These are phyloP conservation scores for Cucurbita ficifolia DNA, from an alignment of 306 rosid species.

Conservation along the genomic window DNA sequence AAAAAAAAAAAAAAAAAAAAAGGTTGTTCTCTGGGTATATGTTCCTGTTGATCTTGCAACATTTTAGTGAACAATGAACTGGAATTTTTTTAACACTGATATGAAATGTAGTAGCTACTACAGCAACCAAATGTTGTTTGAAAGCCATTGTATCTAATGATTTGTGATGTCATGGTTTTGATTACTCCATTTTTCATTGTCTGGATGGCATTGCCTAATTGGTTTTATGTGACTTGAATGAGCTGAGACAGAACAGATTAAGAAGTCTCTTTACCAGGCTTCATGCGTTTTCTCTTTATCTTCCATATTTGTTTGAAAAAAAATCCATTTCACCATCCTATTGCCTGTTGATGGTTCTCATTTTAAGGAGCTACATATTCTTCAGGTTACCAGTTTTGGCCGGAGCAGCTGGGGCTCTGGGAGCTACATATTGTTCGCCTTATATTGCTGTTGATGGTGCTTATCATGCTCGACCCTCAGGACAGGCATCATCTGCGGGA, in stretches of 20 bases:
- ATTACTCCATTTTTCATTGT: not conserved
- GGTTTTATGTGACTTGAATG: not conserved
- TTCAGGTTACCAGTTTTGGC: slow-evolving; percentile 85
- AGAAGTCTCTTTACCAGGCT: not conserved
- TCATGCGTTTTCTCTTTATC: not conserved
- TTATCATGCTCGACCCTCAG: slow-evolving; percentile 59
- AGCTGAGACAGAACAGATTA: not conserved
- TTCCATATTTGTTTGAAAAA: not conserved
- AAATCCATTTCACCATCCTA: not conserved
- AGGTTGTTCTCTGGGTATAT: not conserved
- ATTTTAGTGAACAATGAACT: not conserved
- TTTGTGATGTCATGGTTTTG: not conserved
- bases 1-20: too few species aligned
- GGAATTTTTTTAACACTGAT: not conserved
- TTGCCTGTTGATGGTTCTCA: not conserved
- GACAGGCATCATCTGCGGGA: slow-evolving; percentile 49
- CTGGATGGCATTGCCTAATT: not conserved
- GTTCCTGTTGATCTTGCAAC: not conserved
- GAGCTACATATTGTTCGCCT: slow-evolving; percentile 70
- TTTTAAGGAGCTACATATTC: not conserved
- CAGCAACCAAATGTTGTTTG: not conserved
- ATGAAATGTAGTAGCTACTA: not conserved
- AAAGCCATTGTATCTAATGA: not conserved
- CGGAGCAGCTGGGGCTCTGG: slow-evolving; percentile 88
- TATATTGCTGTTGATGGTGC: slow-evolving; percentile 75